Evolutionary conservation across 106 monocot genomes (phyloP).

Genomic region (Dendrobium officinale): DNA sequence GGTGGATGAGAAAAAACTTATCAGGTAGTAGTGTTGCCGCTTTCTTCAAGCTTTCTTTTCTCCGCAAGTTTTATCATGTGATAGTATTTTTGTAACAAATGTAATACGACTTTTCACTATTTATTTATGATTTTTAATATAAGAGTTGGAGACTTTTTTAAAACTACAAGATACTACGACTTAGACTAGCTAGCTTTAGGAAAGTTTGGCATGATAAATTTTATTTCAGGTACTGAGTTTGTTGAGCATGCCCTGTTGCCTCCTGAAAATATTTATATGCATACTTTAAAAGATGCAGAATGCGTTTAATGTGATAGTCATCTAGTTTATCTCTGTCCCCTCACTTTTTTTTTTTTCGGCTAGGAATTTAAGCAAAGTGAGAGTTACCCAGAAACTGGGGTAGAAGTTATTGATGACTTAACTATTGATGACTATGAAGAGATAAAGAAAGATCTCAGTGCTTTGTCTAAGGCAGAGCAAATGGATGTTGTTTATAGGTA

Average conservation of each 20-base stretch:
- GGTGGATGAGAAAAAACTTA: slow-evolving; percentile 22
- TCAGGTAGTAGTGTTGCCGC: slow-evolving; percentile 21
- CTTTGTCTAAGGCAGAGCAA: slow-evolving; percentile 68
- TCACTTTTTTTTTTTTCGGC: background rate
- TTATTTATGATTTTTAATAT: background rate
- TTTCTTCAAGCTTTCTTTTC: background rate
- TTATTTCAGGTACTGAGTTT: background rate
- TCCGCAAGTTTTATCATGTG: background rate
- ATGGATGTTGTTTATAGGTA: slow-evolving; percentile 82
- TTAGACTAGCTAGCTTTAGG: background rate
- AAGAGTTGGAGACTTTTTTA: background rate
- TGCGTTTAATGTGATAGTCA: background rate
- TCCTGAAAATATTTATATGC: slow-evolving; percentile 1
- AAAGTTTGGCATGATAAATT: background rate
- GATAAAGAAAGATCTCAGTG: slow-evolving; percentile 56
- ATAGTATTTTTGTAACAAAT: background rate
- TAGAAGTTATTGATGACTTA: slow-evolving; percentile 11
- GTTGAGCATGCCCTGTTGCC: background rate
- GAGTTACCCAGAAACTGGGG: slow-evolving; percentile 7
- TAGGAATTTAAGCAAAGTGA: slow-evolving; percentile 23
- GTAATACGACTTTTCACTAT: background rate
- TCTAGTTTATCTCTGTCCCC: background rate
- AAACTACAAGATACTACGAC: background rate
- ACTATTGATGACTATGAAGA: slow-evolving; percentile 32
- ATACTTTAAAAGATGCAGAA: background rate